These are phyloP conservation scores for Cymbopogon flexuosus DNA, from an alignment of 202 grass and related monocot genomes.

Conservation along the genomic window DNA sequence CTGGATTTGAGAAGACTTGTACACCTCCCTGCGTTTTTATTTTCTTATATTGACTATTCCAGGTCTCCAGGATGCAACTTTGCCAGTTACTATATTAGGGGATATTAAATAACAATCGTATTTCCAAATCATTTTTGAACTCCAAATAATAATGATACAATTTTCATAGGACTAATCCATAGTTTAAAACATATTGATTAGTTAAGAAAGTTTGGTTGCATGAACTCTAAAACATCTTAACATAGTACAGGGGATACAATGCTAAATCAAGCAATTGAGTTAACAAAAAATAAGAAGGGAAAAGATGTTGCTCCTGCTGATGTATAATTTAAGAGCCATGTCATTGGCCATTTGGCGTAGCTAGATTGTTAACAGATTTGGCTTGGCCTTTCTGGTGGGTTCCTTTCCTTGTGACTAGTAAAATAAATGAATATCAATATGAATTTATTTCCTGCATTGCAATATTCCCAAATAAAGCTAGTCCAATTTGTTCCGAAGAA, in stretches of 20 bases:
- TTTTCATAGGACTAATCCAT: neutral
- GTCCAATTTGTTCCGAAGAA: conserved; percentile 9
- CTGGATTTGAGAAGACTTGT: neutral
- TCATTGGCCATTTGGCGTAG: neutral
- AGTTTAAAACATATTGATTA: neutral
- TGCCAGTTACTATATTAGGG: neutral
- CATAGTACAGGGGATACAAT: neutral
- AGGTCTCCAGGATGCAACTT: neutral
- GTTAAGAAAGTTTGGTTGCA: neutral
- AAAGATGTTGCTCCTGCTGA: conserved; percentile 11
- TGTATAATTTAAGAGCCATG: conserved; percentile 21
- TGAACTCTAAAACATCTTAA: neutral
- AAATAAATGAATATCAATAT: conserved; percentile 15
- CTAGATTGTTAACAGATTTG: conserved; percentile 33
- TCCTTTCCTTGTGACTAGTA: conserved; percentile 27
- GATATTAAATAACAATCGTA: neutral
- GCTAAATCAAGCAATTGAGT: neutral
- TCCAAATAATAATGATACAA: neutral
- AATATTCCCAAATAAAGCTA: conserved; percentile 22
- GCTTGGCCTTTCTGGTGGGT: conserved; percentile 10
- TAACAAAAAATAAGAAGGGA: neutral
- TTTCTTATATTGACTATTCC: neutral
- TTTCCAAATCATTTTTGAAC: conserved; percentile 1
- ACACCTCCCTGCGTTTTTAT: neutral
- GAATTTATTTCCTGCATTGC: conserved; percentile 17